phyloP scores from a whole-genome alignment of 352 stramenopile species.

The Pythium angustatum region DNA sequence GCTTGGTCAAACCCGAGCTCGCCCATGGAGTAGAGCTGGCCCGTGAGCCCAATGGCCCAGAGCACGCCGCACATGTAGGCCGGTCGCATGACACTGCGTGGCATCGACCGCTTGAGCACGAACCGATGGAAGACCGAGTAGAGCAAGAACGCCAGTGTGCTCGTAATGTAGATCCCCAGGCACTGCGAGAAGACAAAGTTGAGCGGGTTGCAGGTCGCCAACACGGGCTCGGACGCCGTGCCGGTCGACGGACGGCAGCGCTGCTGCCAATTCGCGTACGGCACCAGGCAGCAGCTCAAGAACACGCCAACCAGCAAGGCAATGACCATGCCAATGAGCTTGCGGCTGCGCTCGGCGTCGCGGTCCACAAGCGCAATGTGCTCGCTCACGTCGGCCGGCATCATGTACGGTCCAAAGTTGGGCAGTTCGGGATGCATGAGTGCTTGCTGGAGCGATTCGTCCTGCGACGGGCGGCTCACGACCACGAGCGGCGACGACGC shows the following conservation, averaged over 20 bases:
- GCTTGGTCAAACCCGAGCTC: conserved; percentile 78
- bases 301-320: conserved; percentile 70
- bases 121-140: conserved; percentile 82
- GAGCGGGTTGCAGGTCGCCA: conserved; percentile 74
- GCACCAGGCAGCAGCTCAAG: conserved; percentile 75
- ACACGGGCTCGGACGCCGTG: conserved; percentile 28
- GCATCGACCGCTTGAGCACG: conserved; percentile 73
- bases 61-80: conserved; percentile 79
- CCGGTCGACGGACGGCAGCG: conserved; percentile 42
- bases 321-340: conserved; percentile 60
- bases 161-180: conserved; percentile 78
- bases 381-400: conserved; percentile 61
- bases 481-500: neutral
- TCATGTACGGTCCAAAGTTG: conserved; percentile 83
- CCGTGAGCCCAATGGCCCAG: conserved; percentile 68
- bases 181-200: conserved; percentile 87
- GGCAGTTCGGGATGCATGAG: conserved; percentile 75
- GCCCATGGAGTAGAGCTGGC: conserved; percentile 74
- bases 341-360: conserved; percentile 53
- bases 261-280: conserved; percentile 78
- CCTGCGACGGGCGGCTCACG: conserved; percentile 10
- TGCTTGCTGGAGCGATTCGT: conserved; percentile 51
- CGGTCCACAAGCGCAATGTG: conserved; percentile 56
- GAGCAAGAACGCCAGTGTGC: conserved; percentile 70
- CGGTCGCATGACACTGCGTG: conserved; percentile 76